Evolutionary conservation across 2,329 filamentous ascomycete genomes (phyloP).

Genomic region (Fusarium denticulatum): DNA sequence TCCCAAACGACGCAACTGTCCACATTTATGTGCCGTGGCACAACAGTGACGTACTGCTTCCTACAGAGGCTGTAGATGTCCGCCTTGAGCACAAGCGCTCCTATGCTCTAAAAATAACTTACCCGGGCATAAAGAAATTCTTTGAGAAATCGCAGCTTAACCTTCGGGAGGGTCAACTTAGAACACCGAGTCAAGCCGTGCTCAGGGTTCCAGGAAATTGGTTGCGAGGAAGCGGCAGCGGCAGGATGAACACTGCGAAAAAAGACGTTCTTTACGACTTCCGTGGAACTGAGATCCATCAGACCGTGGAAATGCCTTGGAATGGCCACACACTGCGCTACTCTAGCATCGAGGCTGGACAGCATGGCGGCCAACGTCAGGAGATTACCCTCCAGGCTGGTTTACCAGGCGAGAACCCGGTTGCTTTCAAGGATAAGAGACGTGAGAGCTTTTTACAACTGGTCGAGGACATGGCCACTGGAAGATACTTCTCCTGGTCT

Average conservation of each 20-base stretch:
- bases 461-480: constrained; percentile 45
- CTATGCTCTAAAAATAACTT: constrained; percentile 51
- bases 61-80: constrained; percentile 58
- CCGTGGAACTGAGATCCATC: constrained; percentile 63
- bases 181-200: constrained; percentile 49
- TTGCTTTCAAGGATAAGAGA: constrained; percentile 1
- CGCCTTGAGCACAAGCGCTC: constrained; percentile 54
- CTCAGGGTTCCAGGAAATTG: constrained; percentile 22
- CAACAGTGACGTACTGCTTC: constrained; percentile 58
- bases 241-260: background rate
- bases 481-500: constrained; percentile 50
- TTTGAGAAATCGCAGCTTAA: constrained; percentile 57
- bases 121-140: constrained; percentile 54
- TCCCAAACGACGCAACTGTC: constrained; percentile 47
- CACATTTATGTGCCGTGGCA: constrained; percentile 43
- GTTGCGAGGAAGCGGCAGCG: background rate
- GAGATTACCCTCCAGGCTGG: constrained; percentile 56
- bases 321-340: constrained; percentile 59
- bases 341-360: constrained; percentile 62
- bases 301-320: constrained; percentile 55
- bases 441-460: constrained; percentile 41
- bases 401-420: background rate
- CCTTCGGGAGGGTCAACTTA: constrained; percentile 53
- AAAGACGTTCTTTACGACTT: constrained; percentile 52
- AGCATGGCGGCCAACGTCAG: constrained; percentile 61